Base-by-base conservation (phyloP, 2,329 filamentous ascomycete genomes). In the Peltaster fructicola region DNA sequence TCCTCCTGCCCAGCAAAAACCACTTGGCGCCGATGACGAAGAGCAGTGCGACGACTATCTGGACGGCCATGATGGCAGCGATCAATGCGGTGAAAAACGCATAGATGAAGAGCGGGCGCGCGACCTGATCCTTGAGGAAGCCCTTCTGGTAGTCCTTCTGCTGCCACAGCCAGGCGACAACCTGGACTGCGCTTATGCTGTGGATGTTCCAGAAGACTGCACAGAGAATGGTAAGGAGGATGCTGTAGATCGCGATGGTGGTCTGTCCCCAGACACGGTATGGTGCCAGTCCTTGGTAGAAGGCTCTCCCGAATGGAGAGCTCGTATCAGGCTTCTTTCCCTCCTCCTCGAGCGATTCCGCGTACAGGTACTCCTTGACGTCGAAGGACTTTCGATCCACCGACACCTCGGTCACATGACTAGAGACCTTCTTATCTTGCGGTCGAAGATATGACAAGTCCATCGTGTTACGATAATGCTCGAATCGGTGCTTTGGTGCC, bases 251-350 rank as follows among this genome's bases (percentile, higher is more conserved):
- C 38, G 62, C 57, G 33, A 66, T 65, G 8, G 50, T 41, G 26
- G 51, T 50, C 7, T 54, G 56, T 2, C 56, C 52, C 20, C 62
- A 44, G 13, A 68, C 63, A 20, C 50, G 47, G 45, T 66, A 68
- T 1, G 57, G 49, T 2, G 63, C 59, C 23, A 57, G 43, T 10
- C 52, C 50, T 22, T 57, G 47, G 43, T 67, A 67, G 41, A 67
- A 68, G 2, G 64, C 63, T 7, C 61, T 54, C 15, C 63, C 63
- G 33, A 69, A 68, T 1, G 64, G 63, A 16, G 41, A 50, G 3
- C 52, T 52, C 5, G 38, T 31, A n/a, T 24, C 26, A 7, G 26
- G 26, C 23, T 25, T 20, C 11, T 30, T 23, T 8, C 27, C 23
- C 15, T 25, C 24, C n/a, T 25, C 24, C 22, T 29, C 20, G 14